Base-by-base conservation (phyloP, 768 basidiomycete species). In the Peribolospora baueri region DNA sequence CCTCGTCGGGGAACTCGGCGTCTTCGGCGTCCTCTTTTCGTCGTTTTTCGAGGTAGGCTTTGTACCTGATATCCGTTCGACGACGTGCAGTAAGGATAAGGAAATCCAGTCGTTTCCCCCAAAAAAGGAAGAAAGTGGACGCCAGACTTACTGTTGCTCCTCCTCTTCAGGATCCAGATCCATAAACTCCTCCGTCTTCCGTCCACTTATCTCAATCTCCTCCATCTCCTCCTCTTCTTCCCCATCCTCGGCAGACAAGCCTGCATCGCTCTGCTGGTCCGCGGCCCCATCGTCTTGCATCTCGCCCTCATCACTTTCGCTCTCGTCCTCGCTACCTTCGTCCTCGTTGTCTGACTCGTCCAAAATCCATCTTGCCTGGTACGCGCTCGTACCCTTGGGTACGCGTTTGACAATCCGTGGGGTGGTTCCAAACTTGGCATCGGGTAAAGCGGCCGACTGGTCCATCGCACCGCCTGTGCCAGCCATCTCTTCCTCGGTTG, bases 361-460 rank as follows among this genome's bases (percentile, higher is more conserved):
- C 36, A 86, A 68, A 57, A 97, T 86, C 91, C 91, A 97, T 3
- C 90, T 77, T 1, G 91, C 90, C 65, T 97, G 91, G 65, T 97
- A 97, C 62, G 85, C 81, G 68, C 85, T 91, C 72, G 84, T 93
- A 2, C 90, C 90, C 68, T 90, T 91, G 2, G 90, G 91, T 49
- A 93, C 76, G 51, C 78, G 76, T 65, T 77, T 80, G n/a, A 88
- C 77, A 39, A 70, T 65, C 67, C 77, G 84, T 1, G 84, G 84
- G 5, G 84, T 87, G 0, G 83, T 84, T 0, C 81, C 83, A 0
- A 25, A 25, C 25, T 25, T 25, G 25, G 25, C 25, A 25, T 25
- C 25, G 25, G 61, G 61, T 9, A 45, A 48, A 2, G 64, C 66
- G 5, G 59, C 56, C 10, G 63, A 62, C 61, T 1, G 43, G 49